Percentiles rank a stretch among this genome's conserved stretches.
Conservation (phyloP, 805 yeast species). For the Candida vartiovaarae region DNA sequence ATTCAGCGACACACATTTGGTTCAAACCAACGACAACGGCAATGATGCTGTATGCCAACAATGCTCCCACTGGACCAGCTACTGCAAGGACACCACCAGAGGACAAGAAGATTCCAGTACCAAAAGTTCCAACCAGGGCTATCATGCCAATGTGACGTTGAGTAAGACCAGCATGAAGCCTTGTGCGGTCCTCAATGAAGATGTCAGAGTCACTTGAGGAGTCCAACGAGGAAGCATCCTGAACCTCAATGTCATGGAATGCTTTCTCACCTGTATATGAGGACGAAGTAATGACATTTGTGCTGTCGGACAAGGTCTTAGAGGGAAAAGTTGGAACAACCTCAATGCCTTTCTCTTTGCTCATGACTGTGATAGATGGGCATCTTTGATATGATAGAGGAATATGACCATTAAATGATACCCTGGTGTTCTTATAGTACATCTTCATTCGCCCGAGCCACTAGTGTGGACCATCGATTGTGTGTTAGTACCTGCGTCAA, state of each 20-base stretch:
- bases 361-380: too few relatives aligned
- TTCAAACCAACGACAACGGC: constrained; percentile 33
- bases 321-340: too few relatives aligned
- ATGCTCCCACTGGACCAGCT: constrained; percentile 30
- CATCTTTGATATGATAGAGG: too few relatives aligned
- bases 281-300: too few relatives aligned
- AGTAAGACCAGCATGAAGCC: constrained; percentile 12
- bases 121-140: constrained; percentile 41
- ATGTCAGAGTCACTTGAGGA: background rate
- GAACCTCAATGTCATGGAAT: constrained; percentile 9
- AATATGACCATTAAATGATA: too few relatives aligned
- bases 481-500: too few relatives aligned
- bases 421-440: too few relatives aligned
- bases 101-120: constrained; percentile 36
- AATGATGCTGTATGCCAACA: constrained; percentile 27
- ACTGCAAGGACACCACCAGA: constrained; percentile 32
- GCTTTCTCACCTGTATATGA: too few relatives aligned
- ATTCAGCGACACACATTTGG: constrained; percentile 35
- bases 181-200: constrained; percentile 14
- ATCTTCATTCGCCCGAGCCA: too few relatives aligned
- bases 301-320: too few relatives aligned
- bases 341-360: too few relatives aligned
- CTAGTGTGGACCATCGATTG: too few relatives aligned
- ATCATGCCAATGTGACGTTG: constrained; percentile 40
- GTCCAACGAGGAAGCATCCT: constrained; percentile 6